phyloP scores from a whole-genome alignment of 2,329 filamentous ascomycete species.

The Coleophoma cylindrospora region DNA sequence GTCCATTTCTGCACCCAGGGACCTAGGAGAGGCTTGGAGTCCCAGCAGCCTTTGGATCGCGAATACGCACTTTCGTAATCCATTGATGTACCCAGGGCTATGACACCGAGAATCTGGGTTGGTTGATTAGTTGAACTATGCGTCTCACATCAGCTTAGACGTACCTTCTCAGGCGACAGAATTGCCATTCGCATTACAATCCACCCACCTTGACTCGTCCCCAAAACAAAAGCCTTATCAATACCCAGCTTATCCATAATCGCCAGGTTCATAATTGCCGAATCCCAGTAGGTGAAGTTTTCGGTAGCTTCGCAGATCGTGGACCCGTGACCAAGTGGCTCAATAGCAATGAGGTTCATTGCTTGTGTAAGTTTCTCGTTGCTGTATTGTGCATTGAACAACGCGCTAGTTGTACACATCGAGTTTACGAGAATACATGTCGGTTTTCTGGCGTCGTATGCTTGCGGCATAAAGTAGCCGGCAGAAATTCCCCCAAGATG shows the following conservation, averaged over 20 bases:
- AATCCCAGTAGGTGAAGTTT: slow-evolving; percentile 51
- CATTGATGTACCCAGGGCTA: slow-evolving; percentile 46
- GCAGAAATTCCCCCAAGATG: slow-evolving; percentile 42
- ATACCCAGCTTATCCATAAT: slow-evolving; percentile 45
- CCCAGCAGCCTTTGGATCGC: slow-evolving; percentile 43
- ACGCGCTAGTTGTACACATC: slow-evolving; percentile 42
- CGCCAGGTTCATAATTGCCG: slow-evolving; percentile 47
- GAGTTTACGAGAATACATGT: slow-evolving; percentile 47
- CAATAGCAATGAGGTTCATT: slow-evolving; percentile 44
- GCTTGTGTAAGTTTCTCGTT: slow-evolving; percentile 33
- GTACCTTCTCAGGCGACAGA: slow-evolving; percentile 40
- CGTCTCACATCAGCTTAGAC: slow-evolving; percentile 1
- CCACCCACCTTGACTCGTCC: slow-evolving; percentile 48
- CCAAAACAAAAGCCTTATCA: slow-evolving; percentile 41
- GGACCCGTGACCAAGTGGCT: slow-evolving; percentile 47
- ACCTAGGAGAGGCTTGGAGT: slow-evolving; percentile 36
- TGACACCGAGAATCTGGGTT: slow-evolving; percentile 38
- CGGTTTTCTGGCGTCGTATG: slow-evolving; percentile 43
- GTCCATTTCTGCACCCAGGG: slow-evolving; percentile 40
- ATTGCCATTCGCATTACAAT: slow-evolving; percentile 45
- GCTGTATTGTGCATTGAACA: slow-evolving; percentile 38
- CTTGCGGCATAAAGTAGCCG: slow-evolving; percentile 31
- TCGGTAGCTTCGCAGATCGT: slow-evolving; percentile 34
- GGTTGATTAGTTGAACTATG: too few species aligned
- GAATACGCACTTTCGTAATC: slow-evolving; percentile 44